Evolutionary conservation across 345 rosid genomes (phyloP).

Genomic region (Mercurialis annua): DNA sequence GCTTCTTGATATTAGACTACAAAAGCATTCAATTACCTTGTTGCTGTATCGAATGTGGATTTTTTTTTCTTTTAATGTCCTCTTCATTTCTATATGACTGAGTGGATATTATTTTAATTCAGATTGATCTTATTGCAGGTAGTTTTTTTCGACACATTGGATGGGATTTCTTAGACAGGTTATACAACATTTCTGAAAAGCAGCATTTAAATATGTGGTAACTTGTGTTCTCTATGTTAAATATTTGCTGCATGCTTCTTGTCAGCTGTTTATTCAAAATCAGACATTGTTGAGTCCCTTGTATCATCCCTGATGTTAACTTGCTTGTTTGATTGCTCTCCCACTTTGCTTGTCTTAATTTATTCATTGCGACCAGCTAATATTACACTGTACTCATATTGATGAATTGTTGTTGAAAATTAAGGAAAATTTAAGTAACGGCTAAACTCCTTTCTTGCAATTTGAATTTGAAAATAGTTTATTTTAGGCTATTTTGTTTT

Average conservation of each 20-base stretch:
- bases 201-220: conserved; percentile 1
- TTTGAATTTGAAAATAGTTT: neutral
- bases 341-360: neutral
- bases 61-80: too few relatives aligned
- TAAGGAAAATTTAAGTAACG: too few relatives aligned
- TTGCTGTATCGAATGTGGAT: neutral
- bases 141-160: neutral
- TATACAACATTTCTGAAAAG: neutral
- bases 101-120: neutral
- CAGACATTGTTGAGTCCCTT: neutral
- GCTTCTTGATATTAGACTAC: neutral
- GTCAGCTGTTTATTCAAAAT: conserved; percentile 1
- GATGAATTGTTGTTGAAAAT: too few relatives aligned
- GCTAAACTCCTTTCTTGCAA: neutral
- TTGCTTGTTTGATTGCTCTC: neutral
- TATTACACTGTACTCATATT: too few relatives aligned
- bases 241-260: conserved; percentile 1
- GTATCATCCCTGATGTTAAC: neutral
- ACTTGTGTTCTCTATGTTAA: neutral
- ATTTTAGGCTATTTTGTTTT: neutral
- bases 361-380: too few relatives aligned
- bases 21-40: neutral
- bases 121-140: conserved; percentile 19
- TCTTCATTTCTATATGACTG: too few relatives aligned
- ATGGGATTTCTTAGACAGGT: neutral